Base-by-base conservation (phyloP, 2,329 filamentous ascomycete species). In the Fusarium subtropicale region DNA sequence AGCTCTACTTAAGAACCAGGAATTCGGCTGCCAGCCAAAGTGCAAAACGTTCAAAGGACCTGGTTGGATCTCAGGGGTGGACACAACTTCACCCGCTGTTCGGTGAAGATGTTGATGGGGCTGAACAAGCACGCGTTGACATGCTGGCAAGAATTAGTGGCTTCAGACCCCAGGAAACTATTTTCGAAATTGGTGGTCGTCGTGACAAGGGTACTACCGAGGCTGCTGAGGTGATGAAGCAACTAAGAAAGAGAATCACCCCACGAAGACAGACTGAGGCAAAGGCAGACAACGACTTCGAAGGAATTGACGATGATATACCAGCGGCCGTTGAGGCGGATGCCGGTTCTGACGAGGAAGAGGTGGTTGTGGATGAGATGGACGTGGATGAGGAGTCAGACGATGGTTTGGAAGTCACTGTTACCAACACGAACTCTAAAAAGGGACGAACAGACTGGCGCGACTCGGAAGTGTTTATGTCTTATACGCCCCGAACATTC, bases 401-500 rank as follows among this genome's bases (percentile, higher is more conserved):
- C 57, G 90, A 90, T 33, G 90, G 91, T 15, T 44, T 93, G 33
- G 90, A 92, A 77, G 87, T 92, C 20, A 92, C 90, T 5, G 87
- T 95, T 71, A 88, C 90, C 16, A 89, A 90, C 75, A 81, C 81
- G 47, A 81, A 84, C 71, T 77, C 81, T 74, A 81, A 82, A 76
- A 87, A 83, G 79, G 87, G 82, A 74, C 87, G 76, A 75, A 88
- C 83, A 15, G 87, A 90, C 46, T 97, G 90, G 86, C 89, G 92
- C 76, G 94, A 97, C 77, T 87, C 90, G 0, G 94, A 97, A 45
- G 89, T 96, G 73, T 99, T 97, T 88, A 98, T 99, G 94, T 92
- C 93, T 12, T 99, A 99, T 84, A 92, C 89, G 2, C 96, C 96
- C 0, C 90, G 92, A 66, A 90, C 89, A 42, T 87, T 88, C 73